phyloP scores from a whole-genome alignment of 768 basidiomycete genomes.

The Guyanaporus albipodus region DNA sequence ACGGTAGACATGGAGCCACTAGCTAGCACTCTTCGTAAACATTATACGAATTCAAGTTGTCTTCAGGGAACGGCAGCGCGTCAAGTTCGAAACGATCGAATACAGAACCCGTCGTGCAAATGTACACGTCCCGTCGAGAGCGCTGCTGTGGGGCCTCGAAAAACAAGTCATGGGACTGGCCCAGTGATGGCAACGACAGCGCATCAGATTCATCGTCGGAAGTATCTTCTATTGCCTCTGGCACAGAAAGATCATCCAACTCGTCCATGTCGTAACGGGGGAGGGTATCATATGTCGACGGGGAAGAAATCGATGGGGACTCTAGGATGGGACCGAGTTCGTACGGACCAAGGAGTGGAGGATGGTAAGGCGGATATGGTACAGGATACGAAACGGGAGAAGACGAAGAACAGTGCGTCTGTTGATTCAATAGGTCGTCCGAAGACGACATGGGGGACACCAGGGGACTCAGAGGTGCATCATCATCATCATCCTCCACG shows the following conservation, averaged over 20 bases:
- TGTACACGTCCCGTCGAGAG: conserved; percentile 55
- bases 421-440: conserved; percentile 61
- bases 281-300: conserved; percentile 46
- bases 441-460: conserved; percentile 74
- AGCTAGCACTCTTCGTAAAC: conserved; percentile 70
- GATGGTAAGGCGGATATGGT: conserved; percentile 61
- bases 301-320: conserved; percentile 40
- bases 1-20: conserved; percentile 35
- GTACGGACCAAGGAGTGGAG: conserved; percentile 53
- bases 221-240: conserved; percentile 78
- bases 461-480: conserved; percentile 51
- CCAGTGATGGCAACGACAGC: conserved; percentile 56
- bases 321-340: conserved; percentile 42
- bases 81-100: conserved; percentile 67
- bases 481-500: conserved; percentile 60
- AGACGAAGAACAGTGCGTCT: conserved; percentile 45
- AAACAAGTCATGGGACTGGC: conserved; percentile 54
- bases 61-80: conserved; percentile 64
- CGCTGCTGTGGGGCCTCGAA: conserved; percentile 47
- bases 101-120: conserved; percentile 53
- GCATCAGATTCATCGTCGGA: conserved; percentile 84
- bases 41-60: conserved; percentile 45
- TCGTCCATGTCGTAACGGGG: conserved; percentile 63
- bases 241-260: conserved; percentile 64
- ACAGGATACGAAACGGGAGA: conserved; percentile 55